Evolutionary conservation across 1,284 basidiomycete genomes (phyloP).

Genomic region (Gomphus bonarii): DNA sequence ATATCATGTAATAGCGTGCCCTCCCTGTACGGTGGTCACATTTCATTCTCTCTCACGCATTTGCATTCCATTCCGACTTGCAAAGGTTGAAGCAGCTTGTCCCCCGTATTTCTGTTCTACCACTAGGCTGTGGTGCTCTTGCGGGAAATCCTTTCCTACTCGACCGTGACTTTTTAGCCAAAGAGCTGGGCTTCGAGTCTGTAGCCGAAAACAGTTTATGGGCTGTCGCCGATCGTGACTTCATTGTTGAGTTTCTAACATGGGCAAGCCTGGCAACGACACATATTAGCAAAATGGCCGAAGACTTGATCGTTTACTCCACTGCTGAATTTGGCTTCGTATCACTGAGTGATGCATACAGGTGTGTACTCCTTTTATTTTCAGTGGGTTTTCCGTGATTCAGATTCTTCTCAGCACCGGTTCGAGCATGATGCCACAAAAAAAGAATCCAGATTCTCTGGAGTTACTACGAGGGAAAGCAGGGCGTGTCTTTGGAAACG

Average conservation of each 20-base stretch:
- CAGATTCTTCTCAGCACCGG: conserved; percentile 63
- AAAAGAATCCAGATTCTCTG: conserved; percentile 97
- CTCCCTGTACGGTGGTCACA: conserved; percentile 99
- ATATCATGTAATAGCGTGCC: conserved; percentile 51
- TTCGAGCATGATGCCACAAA: conserved; percentile 99
- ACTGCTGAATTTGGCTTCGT: conserved; percentile 96
- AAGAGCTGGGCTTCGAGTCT: conserved; percentile 76
- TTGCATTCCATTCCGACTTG: conserved; percentile 84
- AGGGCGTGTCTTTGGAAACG: conserved; percentile 89
- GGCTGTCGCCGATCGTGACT: conserved; percentile 95
- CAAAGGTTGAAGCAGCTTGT: conserved; percentile 78
- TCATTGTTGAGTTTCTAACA: conserved; percentile 95
- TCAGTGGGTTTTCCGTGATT: neutral
- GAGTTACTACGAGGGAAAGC: conserved; percentile 93
- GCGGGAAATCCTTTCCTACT: conserved; percentile 94
- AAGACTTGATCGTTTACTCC: conserved; percentile 95
- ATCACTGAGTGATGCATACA: conserved; percentile 91
- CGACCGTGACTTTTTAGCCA: conserved; percentile 81
- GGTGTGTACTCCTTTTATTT: conserved; percentile 33
- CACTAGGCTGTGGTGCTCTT: conserved; percentile 89
- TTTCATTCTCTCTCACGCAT: conserved; percentile 89
- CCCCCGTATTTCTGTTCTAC: conserved; percentile 85
- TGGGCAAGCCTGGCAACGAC: conserved; percentile 90
- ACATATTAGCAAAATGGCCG: conserved; percentile 89
- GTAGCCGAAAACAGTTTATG: conserved; percentile 91